A percentile compares a stretch with the other conserved stretches of the same genome.
These are phyloP conservation scores for Gastrolobium villosum DNA, from an alignment of 306 rosid genomes.

Conservation along the genomic window DNA sequence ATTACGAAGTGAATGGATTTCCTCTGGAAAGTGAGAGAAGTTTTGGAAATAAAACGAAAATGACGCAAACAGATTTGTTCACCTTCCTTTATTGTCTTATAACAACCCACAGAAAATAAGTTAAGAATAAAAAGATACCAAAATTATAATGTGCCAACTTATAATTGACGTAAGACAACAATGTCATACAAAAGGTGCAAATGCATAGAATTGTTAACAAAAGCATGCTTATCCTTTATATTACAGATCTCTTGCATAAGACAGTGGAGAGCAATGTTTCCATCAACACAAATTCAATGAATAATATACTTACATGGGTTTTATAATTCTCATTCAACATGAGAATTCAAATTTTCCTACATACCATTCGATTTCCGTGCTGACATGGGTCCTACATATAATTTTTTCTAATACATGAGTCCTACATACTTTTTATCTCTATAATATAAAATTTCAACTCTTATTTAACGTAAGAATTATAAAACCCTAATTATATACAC, in stretches of 20 bases:
- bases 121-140: slow-evolving; percentile 36
- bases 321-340: no score
- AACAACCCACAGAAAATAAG: slow-evolving; percentile 29
- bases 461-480: no score
- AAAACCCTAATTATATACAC: no score
- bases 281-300: slow-evolving; percentile 32
- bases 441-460: no score
- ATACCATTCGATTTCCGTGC: no score
- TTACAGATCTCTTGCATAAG: slow-evolving; percentile 28
- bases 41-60: slow-evolving; percentile 32
- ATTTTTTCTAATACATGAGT: no score
- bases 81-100: slow-evolving; percentile 28
- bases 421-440: no score
- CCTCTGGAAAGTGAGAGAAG: background rate
- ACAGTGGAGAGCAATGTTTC: slow-evolving; percentile 35
- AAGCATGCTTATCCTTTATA: slow-evolving; percentile 36
- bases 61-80: slow-evolving; percentile 29
- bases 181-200: slow-evolving; percentile 33
- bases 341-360: no score
- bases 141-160: slow-evolving; percentile 46
- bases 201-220: slow-evolving; percentile 45
- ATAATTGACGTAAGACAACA: slow-evolving; percentile 47
- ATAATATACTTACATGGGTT: background rate
- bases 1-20: slow-evolving; percentile 37
- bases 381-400: no score